Conservation (phyloP, 441 rosid species). For the Sinapis alba region DNA sequence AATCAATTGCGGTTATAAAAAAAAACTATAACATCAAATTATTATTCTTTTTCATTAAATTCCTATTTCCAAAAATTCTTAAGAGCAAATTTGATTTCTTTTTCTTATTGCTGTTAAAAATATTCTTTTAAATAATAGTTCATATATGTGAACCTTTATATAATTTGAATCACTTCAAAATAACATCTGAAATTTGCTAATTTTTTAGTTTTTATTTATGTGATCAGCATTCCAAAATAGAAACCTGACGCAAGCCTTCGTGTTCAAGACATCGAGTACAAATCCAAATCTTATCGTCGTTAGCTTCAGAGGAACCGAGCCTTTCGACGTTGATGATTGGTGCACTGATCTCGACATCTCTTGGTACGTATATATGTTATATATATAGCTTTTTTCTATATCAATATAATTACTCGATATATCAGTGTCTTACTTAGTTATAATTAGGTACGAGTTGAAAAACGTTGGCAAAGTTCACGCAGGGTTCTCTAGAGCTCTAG, state of each 20-base stretch:
- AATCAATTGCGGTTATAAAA: not conserved
- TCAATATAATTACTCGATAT: not conserved
- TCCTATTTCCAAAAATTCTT: not conserved
- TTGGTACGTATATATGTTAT: conserved; percentile 36
- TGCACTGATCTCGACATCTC: conserved; percentile 56
- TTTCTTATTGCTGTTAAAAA: not conserved
- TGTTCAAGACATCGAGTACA: conserved; percentile 39
- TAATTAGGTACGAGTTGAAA: conserved; percentile 44
- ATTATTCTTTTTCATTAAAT: not conserved
- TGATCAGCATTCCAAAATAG: not conserved
- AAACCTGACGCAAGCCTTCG: conserved; percentile 49
- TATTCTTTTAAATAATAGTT: not conserved
- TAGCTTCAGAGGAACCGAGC: conserved; percentile 63
- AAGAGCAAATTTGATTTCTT: not conserved
- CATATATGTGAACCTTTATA: not conserved
- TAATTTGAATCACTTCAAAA: not conserved
- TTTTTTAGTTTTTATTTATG: not conserved
- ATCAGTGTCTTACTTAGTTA: not conserved
- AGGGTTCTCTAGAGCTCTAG: conserved; percentile 66
- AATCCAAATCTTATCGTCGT: conserved; percentile 47
- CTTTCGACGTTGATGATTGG: conserved; percentile 59
- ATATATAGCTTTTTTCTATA: not conserved
- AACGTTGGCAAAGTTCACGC: conserved; percentile 51
- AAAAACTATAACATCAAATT: not conserved
- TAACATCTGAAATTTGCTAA: not conserved